phyloP scores from a whole-genome alignment of 1,284 basidiomycete species.

The Anthracocystis walkeri region DNA sequence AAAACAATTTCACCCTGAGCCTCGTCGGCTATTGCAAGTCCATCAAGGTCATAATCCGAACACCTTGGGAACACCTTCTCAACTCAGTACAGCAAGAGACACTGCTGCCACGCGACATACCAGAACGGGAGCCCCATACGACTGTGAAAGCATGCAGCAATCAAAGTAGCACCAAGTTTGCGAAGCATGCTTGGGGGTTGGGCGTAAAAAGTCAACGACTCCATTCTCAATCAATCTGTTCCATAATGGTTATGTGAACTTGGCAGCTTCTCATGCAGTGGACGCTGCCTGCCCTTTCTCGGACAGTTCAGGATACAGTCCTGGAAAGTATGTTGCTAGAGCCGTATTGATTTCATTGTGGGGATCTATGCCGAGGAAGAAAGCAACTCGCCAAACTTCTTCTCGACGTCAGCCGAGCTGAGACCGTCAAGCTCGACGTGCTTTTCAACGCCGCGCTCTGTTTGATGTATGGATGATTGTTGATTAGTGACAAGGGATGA shows the following conservation, averaged over 20 bases:
- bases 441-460: constrained; percentile 67
- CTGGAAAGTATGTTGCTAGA: neutral
- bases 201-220: no score
- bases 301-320: neutral
- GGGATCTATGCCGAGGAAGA: constrained; percentile 36
- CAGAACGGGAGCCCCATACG: no score
- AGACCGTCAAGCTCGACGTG: constrained; percentile 64
- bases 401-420: constrained; percentile 63
- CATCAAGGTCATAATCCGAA: neutral
- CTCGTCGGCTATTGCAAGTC: neutral
- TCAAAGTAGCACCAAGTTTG: no score
- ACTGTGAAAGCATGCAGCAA: no score
- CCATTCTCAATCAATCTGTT: no score
- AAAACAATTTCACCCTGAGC: constrained; percentile 3
- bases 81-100: no score
- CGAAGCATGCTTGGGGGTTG: no score
- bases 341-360: neutral
- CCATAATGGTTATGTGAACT: no score
- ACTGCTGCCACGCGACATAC: no score
- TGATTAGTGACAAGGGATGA: neutral
- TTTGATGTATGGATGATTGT: neutral
- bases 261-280: neutral
- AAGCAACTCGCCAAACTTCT: constrained; percentile 63
- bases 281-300: neutral
- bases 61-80: no score